Evolutionary conservation across 495 filamentous ascomycete species (phyloP).

Genomic region (Trichoderma virens): DNA sequence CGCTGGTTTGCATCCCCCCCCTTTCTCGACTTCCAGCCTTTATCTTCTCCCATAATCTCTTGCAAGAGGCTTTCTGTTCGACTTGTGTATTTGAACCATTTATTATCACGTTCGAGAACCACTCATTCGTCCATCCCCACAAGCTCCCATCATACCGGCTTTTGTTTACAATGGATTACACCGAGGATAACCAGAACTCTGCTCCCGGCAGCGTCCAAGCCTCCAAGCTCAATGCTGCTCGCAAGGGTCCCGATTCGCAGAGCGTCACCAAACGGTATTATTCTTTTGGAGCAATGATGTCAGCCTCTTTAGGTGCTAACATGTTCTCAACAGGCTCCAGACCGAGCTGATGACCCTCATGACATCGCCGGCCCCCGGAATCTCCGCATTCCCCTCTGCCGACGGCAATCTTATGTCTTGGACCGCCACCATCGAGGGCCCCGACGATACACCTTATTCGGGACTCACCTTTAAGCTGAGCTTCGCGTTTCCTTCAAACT

Average conservation of each 20-base stretch:
- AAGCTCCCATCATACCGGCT: neutral
- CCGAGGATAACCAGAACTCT: slow-evolving; percentile 65
- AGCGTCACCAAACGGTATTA: slow-evolving; percentile 75
- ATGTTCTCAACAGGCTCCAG: slow-evolving; percentile 62
- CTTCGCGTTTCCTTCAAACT: slow-evolving; percentile 84
- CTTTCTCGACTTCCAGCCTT: neutral
- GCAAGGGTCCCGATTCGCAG: slow-evolving; percentile 53
- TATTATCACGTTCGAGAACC: neutral
- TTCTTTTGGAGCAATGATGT: slow-evolving; percentile 9
- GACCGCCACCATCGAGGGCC: slow-evolving; percentile 90
- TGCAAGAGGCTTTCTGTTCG: neutral
- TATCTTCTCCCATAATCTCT: neutral
- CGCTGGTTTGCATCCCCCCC: slow-evolving; percentile 11
- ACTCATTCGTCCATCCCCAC: slow-evolving; percentile 10
- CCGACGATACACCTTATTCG: slow-evolving; percentile 84
- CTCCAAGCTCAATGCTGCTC: slow-evolving; percentile 51
- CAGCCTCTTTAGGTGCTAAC: slow-evolving; percentile 11
- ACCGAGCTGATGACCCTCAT: slow-evolving; percentile 97
- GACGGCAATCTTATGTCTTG: slow-evolving; percentile 86
- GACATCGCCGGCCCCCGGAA: slow-evolving; percentile 84
- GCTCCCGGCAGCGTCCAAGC: slow-evolving; percentile 49
- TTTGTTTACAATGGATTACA: slow-evolving; percentile 48
- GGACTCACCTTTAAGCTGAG: slow-evolving; percentile 87
- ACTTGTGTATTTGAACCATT: neutral
- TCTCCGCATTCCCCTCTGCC: slow-evolving; percentile 88